Evolutionary conservation across 1,139 yeast genomes (phyloP), one percentile per base, ranked within the genome.

Genomic region (Zygoascus sp.): DNA sequence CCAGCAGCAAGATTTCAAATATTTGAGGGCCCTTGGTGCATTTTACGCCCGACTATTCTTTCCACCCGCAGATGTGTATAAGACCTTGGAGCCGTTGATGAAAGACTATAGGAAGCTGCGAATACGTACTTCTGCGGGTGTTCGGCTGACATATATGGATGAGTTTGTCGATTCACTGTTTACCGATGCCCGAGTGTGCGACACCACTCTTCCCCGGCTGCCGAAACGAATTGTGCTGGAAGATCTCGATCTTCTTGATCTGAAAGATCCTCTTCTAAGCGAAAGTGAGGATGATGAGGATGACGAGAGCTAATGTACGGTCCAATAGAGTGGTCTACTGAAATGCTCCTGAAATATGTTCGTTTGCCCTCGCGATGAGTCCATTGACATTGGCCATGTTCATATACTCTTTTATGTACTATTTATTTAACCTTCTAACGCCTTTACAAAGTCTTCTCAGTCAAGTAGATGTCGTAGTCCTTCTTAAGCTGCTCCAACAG

Each of bases 401-500:
- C 28, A 7, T 10, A 10, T 25, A 25, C 28, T n/a, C 5, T 28
- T n/a, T 30, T 30, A n/a, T 30, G 17, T 30, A 30, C 17, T 30
- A 30, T 20, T 34, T 34, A 34, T 17, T 37, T 11, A n/a, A 28
- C 5, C 6, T 11, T 13, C 34, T 30, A n/a, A 10, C 7, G 5
- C 28, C 21, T 11, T 37, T 42, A 42, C 43, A 65, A 61, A 61
- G 61, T 83, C 79, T 89, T 89, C 74, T 92, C 98, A 57, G 80
- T 81, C 68, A 90, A 77, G 77, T 72, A 89, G 60, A 92, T 90
- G 53, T 85, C 88, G 68, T 88, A 86, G 51, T 86, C 83, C 50
- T 88, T 95, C 78, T 88, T 88, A 74, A 92, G 80, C 59, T 85
- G 83, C 72, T 88, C 81, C 81, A 90, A 83, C 69, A 92, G 77